phyloP scores from a whole-genome alignment of 305 asterid species.

The Fraxinus floribunda region DNA sequence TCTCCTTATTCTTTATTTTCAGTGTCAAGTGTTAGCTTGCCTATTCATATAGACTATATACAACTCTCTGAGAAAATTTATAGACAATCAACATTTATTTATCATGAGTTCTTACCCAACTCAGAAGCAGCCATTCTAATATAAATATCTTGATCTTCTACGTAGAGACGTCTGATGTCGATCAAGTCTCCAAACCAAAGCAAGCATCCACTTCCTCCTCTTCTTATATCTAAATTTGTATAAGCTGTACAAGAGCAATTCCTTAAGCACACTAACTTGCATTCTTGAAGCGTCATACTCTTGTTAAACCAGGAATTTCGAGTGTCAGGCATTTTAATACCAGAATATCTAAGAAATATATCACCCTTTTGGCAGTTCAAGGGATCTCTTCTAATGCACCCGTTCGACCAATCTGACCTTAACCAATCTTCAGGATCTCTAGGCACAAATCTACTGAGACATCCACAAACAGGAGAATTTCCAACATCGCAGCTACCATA shows the following conservation, averaged over 20 bases:
- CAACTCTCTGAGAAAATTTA: neutral
- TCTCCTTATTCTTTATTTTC: neutral
- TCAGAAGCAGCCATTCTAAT: constrained; percentile 8
- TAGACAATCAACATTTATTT: neutral
- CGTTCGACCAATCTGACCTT: constrained; percentile 17
- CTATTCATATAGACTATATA: neutral
- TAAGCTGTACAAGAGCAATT: constrained; percentile 32
- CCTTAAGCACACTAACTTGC: constrained; percentile 19
- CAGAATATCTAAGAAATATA: constrained; percentile 20
- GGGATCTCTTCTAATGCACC: constrained; percentile 26
- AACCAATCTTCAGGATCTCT: constrained; percentile 19
- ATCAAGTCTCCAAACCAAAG: constrained; percentile 33
- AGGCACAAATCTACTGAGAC: constrained; percentile 28
- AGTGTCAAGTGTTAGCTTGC: neutral
- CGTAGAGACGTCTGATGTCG: constrained; percentile 20
- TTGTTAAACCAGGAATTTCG: neutral
- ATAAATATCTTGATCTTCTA: neutral
- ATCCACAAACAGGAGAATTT: constrained; percentile 22
- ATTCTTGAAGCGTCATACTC: constrained; percentile 4
- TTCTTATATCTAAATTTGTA: constrained; percentile 24
- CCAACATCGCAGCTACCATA: constrained; percentile 26
- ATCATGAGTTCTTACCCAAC: constrained; percentile 4
- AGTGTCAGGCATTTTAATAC: neutral
- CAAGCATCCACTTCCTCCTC: constrained; percentile 32
- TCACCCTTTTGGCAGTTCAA: constrained; percentile 21